Conservation (phyloP, 2,329 filamentous ascomycete species). For the Tolypocladium paradoxum region DNA sequence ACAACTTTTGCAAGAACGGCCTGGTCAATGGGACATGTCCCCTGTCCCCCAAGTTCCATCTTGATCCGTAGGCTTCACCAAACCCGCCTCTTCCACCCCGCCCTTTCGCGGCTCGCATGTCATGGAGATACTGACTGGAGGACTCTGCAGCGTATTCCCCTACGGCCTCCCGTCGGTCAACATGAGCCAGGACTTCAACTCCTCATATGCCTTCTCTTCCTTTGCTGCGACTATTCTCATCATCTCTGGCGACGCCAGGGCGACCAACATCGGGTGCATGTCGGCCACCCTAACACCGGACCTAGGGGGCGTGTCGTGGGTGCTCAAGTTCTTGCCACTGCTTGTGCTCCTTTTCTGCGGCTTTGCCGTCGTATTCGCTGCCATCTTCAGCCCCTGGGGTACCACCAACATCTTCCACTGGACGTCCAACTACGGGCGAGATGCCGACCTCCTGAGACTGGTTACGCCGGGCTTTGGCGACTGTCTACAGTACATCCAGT, state of each 20-base stretch:
- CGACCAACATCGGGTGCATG: slow-evolving; percentile 64
- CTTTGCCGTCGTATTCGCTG: slow-evolving; percentile 71
- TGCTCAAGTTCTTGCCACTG: slow-evolving; percentile 67
- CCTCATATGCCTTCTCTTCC: slow-evolving; percentile 79
- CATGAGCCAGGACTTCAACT: slow-evolving; percentile 62
- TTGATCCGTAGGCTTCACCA: not conserved
- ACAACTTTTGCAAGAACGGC: slow-evolving; percentile 56
- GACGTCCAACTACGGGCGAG: slow-evolving; percentile 95
- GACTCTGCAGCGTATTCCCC: slow-evolving; percentile 19
- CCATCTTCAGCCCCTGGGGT: slow-evolving; percentile 89
- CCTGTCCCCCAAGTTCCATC: slow-evolving; percentile 59
- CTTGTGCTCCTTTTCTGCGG: slow-evolving; percentile 70
- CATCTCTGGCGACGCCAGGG: slow-evolving; percentile 57
- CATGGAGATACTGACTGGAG: not conserved
- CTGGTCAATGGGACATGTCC: slow-evolving; percentile 59
- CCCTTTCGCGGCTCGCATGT: not conserved
- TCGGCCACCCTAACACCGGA: slow-evolving; percentile 76
- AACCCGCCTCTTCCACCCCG: not conserved
- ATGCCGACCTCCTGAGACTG: slow-evolving; percentile 80
- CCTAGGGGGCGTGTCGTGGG: slow-evolving; percentile 58
- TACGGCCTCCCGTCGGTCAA: slow-evolving; percentile 59
- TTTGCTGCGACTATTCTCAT: slow-evolving; percentile 65
- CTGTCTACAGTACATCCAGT: slow-evolving; percentile 95
- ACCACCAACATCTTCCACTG: slow-evolving; percentile 83
- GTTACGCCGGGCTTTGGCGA: slow-evolving; percentile 96